Evolutionary conservation across 148 eudicot species (phyloP).

Genomic region (Dianthus caryophyllus): DNA sequence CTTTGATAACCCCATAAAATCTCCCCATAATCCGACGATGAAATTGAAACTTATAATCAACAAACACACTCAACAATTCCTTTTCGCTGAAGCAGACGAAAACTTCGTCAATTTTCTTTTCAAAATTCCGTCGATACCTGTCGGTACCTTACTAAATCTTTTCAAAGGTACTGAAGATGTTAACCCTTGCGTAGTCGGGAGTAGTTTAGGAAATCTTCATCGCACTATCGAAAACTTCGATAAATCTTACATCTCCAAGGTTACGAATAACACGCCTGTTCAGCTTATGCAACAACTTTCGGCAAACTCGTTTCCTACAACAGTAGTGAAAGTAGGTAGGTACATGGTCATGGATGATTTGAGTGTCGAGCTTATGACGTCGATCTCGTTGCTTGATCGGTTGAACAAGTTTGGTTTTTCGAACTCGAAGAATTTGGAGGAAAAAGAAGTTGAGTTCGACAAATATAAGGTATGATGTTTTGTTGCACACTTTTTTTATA

Average conservation of each 20-base stretch:
- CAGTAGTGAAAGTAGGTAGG: neutral
- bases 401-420: neutral
- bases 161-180: neutral
- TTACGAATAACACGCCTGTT: too few relatives aligned
- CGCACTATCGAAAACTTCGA: neutral
- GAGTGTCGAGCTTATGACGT: neutral
- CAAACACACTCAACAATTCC: neutral
- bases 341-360: neutral
- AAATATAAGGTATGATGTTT: too few relatives aligned
- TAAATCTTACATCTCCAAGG: neutral
- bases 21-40: neutral
- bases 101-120: slow-evolving; percentile 2
- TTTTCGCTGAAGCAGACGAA: neutral
- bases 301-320: neutral
- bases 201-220: neutral
- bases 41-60: neutral
- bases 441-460: neutral
- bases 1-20: too few relatives aligned
- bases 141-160: neutral
- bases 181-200: neutral
- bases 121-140: neutral
- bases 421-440: neutral
- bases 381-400: neutral
- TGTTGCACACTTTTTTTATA: too few relatives aligned
- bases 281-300: too few relatives aligned